phyloP scores from a whole-genome alignment of 2,329 filamentous ascomycete genomes.

The Neurospora crassa region DNA sequence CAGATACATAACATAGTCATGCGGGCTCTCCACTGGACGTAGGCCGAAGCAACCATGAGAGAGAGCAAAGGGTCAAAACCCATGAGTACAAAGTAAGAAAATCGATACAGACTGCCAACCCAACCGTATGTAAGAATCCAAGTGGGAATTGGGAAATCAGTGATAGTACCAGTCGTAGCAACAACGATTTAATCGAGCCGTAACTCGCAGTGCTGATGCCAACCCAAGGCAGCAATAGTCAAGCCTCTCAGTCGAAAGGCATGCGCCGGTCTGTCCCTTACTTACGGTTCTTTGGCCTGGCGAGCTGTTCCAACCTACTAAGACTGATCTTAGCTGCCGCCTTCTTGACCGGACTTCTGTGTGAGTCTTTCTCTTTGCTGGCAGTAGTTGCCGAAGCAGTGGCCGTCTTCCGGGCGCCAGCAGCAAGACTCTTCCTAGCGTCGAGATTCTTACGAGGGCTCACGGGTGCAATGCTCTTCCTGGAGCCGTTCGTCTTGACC shows the following conservation, averaged over 20 bases:
- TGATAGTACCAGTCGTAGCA: not conserved
- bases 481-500: not conserved
- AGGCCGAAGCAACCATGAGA: not conserved
- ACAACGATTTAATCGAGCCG: not conserved
- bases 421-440: conserved; percentile 2
- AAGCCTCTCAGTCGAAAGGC: not conserved
- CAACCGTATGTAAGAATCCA: not conserved
- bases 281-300: conserved; percentile 47
- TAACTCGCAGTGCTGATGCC: not conserved
- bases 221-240: not conserved
- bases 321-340: conserved; percentile 40
- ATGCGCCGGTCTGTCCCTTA: conserved; percentile 6
- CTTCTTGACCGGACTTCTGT: conserved; percentile 40
- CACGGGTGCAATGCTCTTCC: not conserved
- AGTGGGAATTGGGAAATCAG: not conserved
- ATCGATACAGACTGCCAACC: not conserved
- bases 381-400: conserved; percentile 4
- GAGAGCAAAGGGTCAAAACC: not conserved
- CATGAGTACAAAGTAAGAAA: not conserved
- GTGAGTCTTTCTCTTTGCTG: conserved; percentile 23
- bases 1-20: not conserved
- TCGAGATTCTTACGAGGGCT: not conserved
- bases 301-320: conserved; percentile 52
- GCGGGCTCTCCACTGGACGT: not conserved
- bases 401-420: conserved; percentile 22